A percentile compares a stretch with the other conserved stretches of the same genome.
Conservation (phyloP, 345 rosid genomes). For the Hibiscus mutabilis region DNA sequence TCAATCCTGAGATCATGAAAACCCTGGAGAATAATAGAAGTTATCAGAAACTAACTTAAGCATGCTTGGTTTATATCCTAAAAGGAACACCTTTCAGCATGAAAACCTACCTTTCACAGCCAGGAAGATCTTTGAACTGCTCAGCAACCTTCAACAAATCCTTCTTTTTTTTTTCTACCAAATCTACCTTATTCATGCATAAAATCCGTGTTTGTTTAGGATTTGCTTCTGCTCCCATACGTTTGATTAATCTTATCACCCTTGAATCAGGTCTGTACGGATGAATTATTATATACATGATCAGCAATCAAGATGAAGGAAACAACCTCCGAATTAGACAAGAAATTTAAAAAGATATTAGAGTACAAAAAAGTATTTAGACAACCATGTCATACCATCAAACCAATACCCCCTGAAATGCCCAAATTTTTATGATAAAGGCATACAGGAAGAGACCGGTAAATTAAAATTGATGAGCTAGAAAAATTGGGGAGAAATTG, state of each 20-base stretch:
- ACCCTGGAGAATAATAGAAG: not conserved
- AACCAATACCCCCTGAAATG: not conserved
- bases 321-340: not conserved
- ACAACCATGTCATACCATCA: not conserved
- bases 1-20: conserved; percentile 83
- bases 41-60: too few species aligned
- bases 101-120: conserved; percentile 70
- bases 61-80: not conserved
- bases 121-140: conserved; percentile 76
- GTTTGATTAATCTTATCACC: conserved; percentile 62
- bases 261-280: conserved; percentile 67
- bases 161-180: conserved; percentile 80
- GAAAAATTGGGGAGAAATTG: not conserved
- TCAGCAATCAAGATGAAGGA: not conserved
- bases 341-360: not conserved
- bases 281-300: not conserved
- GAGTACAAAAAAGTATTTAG: not conserved
- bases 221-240: conserved; percentile 57
- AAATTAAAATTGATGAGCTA: not conserved
- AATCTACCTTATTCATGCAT: conserved; percentile 86
- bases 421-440: not conserved
- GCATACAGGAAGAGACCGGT: not conserved
- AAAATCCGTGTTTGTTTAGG: conserved; percentile 67
- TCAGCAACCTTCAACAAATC: conserved; percentile 64
- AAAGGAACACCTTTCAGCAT: conserved; percentile 44